These are phyloP conservation scores for Phytopythium boreale DNA, from an alignment of 352 stramenopile genomes.

Conservation along the genomic window DNA sequence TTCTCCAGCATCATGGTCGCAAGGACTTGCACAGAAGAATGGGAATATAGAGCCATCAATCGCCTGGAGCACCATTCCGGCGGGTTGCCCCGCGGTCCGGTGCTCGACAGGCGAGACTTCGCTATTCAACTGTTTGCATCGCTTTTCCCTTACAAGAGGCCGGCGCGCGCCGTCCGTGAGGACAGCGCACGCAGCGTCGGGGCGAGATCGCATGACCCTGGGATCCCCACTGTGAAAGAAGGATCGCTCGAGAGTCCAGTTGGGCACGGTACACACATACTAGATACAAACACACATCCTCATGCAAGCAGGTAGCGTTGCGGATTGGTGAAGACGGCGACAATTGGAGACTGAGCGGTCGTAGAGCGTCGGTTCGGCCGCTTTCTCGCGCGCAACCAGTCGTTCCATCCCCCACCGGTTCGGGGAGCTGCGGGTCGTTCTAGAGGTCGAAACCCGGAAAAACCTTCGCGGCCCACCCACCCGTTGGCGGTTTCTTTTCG, in stretches of 20 bases:
- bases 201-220: slow-evolving; percentile 79
- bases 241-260: slow-evolving; percentile 82
- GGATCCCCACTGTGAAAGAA: slow-evolving; percentile 87
- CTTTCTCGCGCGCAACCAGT: neutral
- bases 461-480: neutral
- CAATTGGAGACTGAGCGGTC: slow-evolving; percentile 3
- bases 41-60: slow-evolving; percentile 92
- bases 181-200: slow-evolving; percentile 38
- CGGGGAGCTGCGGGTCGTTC: neutral
- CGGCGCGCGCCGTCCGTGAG: slow-evolving; percentile 13
- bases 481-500: neutral
- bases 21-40: slow-evolving; percentile 88
- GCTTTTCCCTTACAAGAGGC: slow-evolving; percentile 82
- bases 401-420: neutral
- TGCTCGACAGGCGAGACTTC: slow-evolving; percentile 88
- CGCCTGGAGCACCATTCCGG: slow-evolving; percentile 80
- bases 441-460: neutral
- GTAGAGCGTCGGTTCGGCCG: neutral
- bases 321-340: neutral
- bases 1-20: slow-evolving; percentile 87
- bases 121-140: slow-evolving; percentile 90
- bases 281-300: slow-evolving; percentile 4
- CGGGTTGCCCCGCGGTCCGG: slow-evolving; percentile 52
- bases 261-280: slow-evolving; percentile 16
- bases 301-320: neutral